phyloP scores from a whole-genome alignment of 2,329 filamentous ascomycete genomes.

The Aureobasidium pullulans region DNA sequence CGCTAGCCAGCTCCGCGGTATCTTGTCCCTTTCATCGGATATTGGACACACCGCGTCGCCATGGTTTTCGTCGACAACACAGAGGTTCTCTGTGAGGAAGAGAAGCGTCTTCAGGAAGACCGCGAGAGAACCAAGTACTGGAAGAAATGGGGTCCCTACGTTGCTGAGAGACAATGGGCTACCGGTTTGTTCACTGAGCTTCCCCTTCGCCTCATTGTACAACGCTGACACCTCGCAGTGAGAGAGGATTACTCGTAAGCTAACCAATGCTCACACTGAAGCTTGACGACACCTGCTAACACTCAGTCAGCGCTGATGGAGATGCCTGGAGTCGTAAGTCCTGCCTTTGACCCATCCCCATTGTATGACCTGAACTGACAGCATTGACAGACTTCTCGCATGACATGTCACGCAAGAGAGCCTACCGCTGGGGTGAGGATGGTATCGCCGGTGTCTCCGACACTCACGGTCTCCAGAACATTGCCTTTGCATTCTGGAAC shows the following conservation, averaged over 20 bases:
- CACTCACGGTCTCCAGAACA: conserved; percentile 82
- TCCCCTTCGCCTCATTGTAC: background rate
- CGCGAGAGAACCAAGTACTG: conserved; percentile 79
- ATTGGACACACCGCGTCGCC: conserved; percentile 10
- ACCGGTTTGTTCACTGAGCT: conserved; percentile 54
- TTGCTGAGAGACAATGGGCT: conserved; percentile 91
- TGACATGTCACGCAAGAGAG: conserved; percentile 79
- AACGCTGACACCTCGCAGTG: conserved; percentile 46
- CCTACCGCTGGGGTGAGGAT: conserved; percentile 94
- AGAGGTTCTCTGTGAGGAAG: conserved; percentile 82
- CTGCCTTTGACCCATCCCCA: background rate
- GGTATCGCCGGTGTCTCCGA: conserved; percentile 95
- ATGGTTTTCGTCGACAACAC: conserved; percentile 91
- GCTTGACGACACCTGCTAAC: conserved; percentile 4
- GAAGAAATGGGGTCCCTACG: conserved; percentile 97
- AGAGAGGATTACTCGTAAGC: conserved; percentile 81
- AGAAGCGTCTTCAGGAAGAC: conserved; percentile 83
- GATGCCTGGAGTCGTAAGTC: conserved; percentile 91
- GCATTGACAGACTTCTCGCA: conserved; percentile 71
- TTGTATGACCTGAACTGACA: background rate
- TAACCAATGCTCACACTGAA: conserved; percentile 17
- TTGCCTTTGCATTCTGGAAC: conserved; percentile 97
- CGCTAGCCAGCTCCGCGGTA: background rate
- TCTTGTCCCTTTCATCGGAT: background rate
- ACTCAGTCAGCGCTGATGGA: conserved; percentile 59